Conservation (phyloP, 1,284 basidiomycete species). For the Prillingera fragicola region DNA sequence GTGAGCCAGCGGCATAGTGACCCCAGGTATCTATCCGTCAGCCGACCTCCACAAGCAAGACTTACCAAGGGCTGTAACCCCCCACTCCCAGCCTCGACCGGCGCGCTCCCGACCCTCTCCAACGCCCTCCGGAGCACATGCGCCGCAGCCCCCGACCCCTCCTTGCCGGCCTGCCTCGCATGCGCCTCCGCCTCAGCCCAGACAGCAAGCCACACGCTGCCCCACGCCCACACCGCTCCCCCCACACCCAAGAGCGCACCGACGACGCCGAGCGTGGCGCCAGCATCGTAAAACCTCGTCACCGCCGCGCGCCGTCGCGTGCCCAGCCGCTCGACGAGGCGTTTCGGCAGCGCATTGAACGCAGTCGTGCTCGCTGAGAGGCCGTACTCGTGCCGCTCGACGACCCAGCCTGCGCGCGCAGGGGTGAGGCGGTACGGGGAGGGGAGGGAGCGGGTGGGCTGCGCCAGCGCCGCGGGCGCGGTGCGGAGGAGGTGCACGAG, state of each 20-base stretch:
- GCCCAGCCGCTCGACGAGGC: slow-evolving; percentile 1
- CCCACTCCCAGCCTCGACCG: slow-evolving; percentile 3
- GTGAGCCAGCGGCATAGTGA: slow-evolving; percentile 42
- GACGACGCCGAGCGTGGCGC: slow-evolving; percentile 9
- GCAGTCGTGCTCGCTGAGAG: slow-evolving; percentile 23
- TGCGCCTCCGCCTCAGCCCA: slow-evolving; percentile 30
- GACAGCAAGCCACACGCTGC: slow-evolving; percentile 27
- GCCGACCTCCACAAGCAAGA: neutral
- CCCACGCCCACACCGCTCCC: slow-evolving; percentile 22
- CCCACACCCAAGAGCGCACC: slow-evolving; percentile 6
- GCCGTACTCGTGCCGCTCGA: slow-evolving; percentile 17
- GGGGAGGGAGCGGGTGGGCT: slow-evolving; percentile 1
- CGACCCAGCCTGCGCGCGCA: slow-evolving; percentile 15
- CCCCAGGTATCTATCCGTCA: slow-evolving; percentile 39
- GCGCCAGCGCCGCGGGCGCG: slow-evolving; percentile 6
- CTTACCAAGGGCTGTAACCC: slow-evolving; percentile 35
- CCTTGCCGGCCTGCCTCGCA: slow-evolving; percentile 17
- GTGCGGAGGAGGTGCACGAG: slow-evolving; percentile 15
- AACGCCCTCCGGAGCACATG: neutral
- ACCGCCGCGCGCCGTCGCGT: neutral
- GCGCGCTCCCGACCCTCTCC: neutral
- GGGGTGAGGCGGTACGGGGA: slow-evolving; percentile 16
- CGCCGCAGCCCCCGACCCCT: neutral
- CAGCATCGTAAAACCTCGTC: slow-evolving; percentile 23
- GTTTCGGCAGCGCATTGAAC: slow-evolving; percentile 23